Base-by-base conservation (phyloP, 2,329 filamentous ascomycete genomes). In the Paracoccidioides brasiliensis region DNA sequence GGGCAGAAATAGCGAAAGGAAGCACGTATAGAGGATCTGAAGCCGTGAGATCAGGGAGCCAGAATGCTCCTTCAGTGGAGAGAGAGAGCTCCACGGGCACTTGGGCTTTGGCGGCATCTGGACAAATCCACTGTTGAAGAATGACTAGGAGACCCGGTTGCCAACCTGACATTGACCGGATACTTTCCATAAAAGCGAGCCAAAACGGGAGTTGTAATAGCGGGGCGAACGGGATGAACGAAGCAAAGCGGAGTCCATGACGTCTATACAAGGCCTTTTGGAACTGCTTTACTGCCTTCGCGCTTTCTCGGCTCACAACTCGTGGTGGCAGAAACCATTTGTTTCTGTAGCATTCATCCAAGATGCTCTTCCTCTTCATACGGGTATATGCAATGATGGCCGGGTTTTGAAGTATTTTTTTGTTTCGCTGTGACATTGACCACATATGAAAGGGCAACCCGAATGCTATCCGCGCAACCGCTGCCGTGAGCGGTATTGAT, bases 11-110 rank as follows among this genome's bases (percentile, higher is more conserved):
- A 3, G 76, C 56, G 43, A 75, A 69, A 0, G 80, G 78, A 1
- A 83, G 69, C 2, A 72, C 60, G 2, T 75, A 67, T 2, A 73
- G 74, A 0, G 79, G 72, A 60, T 84, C 81, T 7, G 78, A 68
- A 0, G 72, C 62, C 4, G 79, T 68, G 12, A 85, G 73, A 63
- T 84, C 73, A 0, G 76, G 73, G 55, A 83, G 82, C 81, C 81
- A 85, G 1, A 81, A 69, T 3, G 76, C 73, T n/a, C 81, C 81
- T 67, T 82, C 81, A 6, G 65, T 73, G 4, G 75, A 72, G 14
- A 84, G 67, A 4, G 74, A 72, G 3, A 75, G 74, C 59, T 81
- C 77, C 37, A 76, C 46, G 3, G 63, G 62, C 30, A 70, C 57
- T 41, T 66, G 53, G 30, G 62, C 53, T 10, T 58, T 55, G 46